Evolutionary conservation across 2,329 filamentous ascomycete species (phyloP).

Genomic region (Metarhizium anisopliae): DNA sequence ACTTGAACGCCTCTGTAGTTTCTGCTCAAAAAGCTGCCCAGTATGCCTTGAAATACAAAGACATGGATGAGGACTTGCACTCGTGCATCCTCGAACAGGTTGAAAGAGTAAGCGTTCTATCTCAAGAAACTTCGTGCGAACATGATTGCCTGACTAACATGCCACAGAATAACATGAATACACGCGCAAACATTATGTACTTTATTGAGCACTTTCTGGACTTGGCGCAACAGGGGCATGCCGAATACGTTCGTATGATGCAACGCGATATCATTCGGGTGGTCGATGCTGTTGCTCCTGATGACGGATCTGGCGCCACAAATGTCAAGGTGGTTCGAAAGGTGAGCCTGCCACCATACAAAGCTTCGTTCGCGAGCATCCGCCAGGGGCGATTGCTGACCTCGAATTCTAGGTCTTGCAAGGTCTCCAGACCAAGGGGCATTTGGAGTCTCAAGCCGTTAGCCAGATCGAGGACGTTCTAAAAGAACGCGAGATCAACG

Average conservation of each 20-base stretch:
- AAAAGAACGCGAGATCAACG: constrained; percentile 63
- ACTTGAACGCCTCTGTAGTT: constrained; percentile 81
- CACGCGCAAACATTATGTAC: constrained; percentile 96
- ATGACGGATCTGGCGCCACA: constrained; percentile 77
- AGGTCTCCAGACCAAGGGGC: constrained; percentile 59
- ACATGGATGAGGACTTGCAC: constrained; percentile 95
- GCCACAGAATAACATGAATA: constrained; percentile 83
- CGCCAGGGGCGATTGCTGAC: neutral
- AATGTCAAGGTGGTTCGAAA: constrained; percentile 90
- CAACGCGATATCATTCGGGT: constrained; percentile 86
- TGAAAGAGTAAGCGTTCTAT: constrained; percentile 50
- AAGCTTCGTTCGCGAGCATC: neutral
- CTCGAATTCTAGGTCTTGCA: constrained; percentile 47
- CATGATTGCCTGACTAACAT: neutral
- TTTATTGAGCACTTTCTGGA: constrained; percentile 96
- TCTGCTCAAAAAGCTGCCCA: constrained; percentile 88
- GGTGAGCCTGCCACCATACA: constrained; percentile 34
- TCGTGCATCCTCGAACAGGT: constrained; percentile 95
- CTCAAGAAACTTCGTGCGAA: neutral
- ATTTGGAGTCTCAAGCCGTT: constrained; percentile 67
- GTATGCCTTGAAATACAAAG: constrained; percentile 87
- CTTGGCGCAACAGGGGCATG: constrained; percentile 65
- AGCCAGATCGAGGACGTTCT: constrained; percentile 75
- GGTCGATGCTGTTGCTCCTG: constrained; percentile 83
- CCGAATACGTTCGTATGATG: constrained; percentile 87